Evolutionary conservation across 371 early-diverging fungal genomes (phyloP), one percentile per base, ranked within the genome.

Genomic region (Lichtheimia ornata): DNA sequence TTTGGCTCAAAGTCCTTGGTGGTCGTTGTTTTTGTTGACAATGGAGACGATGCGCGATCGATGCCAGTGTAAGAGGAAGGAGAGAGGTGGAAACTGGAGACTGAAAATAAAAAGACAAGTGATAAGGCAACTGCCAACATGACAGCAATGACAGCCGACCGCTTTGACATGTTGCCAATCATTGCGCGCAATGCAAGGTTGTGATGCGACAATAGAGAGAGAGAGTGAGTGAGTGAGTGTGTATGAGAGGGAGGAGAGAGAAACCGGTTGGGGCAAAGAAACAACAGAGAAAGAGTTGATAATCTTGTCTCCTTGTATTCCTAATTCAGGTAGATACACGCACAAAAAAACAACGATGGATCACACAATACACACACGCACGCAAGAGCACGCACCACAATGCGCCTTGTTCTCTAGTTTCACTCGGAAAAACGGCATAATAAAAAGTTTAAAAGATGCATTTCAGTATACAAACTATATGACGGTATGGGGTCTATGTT

Each of bases 131-230:
- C 41, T 7, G 58, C 52, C 18, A 45, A 40, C 57, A 61, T 35
- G 47, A 61, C 66, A 51, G 61, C 58, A 28, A 61, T 41, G 51
- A 61, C 44, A 50, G 61, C 58, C 51, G 66, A 45, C 50, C 66
- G 41, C 45, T 65, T 65, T 41, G 66, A 61, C 57, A 65, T 17
- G 47, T 57, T 61, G 51, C 50, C 56, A 15, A 61, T 60, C 66
- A 65, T 65, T 13, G 47, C 47, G 47, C 47, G 11, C 5, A 47
- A 22, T 18, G 22, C 1, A 11, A 22, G 5, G 47, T 2, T 12
- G 14, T 0, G 45, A 28, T 28, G 11, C 6, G 47, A 47, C 22
- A 2, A 43, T 14, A n/a, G 44, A 43, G 44, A n/a, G 44, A 43
- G 44, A 43, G n/a, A 43, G 44, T 14, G 44, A 43, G 44, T 2